Percentiles rank a stretch among this genome's conserved stretches.
Conservation (phyloP, 2,329 filamentous ascomycete genomes). For the Colletotrichum sp. region DNA sequence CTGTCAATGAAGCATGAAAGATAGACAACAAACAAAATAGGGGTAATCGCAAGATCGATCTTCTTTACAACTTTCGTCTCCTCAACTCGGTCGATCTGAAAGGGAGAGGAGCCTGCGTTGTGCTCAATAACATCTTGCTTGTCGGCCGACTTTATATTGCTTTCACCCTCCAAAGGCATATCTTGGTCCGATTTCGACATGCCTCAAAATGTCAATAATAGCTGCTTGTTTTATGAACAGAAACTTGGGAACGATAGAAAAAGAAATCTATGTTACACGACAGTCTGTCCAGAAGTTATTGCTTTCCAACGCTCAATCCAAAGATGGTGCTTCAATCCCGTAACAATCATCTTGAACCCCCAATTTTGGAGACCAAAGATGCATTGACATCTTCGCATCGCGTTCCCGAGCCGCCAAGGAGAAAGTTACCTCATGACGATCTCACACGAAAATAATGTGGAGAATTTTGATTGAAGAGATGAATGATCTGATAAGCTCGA, state of each 20-base stretch:
- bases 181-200: neutral
- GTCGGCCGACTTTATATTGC: neutral
- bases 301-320: no score
- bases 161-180: neutral
- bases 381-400: neutral
- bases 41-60: neutral
- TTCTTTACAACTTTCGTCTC: neutral
- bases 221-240: neutral
- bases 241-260: neutral
- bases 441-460: neutral
- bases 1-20: neutral
- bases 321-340: neutral
- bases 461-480: neutral
- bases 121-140: neutral
- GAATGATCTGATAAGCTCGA: neutral
- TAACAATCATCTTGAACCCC: neutral
- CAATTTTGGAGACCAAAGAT: neutral
- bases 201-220: rapidly evolving
- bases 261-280: no score
- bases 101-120: neutral
- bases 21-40: neutral
- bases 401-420: neutral
- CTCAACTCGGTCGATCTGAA: neutral
- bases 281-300: neutral
- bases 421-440: neutral